Evolutionary conservation across 495 filamentous ascomycete species (phyloP).

Genomic region (Trichocladium antarcticum): DNA sequence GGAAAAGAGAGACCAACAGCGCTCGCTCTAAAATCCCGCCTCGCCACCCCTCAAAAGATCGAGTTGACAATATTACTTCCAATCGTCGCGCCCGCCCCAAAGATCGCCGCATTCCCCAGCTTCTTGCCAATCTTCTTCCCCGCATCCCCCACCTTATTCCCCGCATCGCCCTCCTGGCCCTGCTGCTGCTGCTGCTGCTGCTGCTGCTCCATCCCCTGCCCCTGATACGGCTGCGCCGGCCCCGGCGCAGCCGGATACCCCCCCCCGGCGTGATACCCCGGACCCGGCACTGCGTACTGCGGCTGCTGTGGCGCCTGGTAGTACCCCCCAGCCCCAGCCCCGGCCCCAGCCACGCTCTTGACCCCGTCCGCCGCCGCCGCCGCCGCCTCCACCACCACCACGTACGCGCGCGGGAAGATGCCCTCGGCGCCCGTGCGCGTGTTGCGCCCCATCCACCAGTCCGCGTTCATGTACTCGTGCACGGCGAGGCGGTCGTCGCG

Average conservation of each 20-base stretch:
- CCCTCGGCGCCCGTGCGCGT: conserved; percentile 69
- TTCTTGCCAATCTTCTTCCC: conserved; percentile 74
- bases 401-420: conserved; percentile 84
- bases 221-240: conserved; percentile 25
- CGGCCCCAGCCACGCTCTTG: not conserved
- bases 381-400: conserved; percentile 40
- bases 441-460: conserved; percentile 92
- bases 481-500: conserved; percentile 69
- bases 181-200: conserved; percentile 13
- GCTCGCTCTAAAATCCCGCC: no score
- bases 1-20: no score
- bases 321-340: not conserved
- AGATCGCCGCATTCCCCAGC: conserved; percentile 63
- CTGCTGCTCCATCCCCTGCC: conserved; percentile 30
- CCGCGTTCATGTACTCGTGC: conserved; percentile 81
- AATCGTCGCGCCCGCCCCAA: conserved; percentile 79
- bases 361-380: not conserved
- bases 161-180: conserved; percentile 12
- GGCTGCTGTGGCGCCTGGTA: conserved; percentile 15
- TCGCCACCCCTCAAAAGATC: conserved; percentile 53
- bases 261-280: conserved; percentile 6
- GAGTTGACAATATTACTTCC: conserved; percentile 86
- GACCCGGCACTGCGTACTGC: not conserved
- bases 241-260: conserved; percentile 22
- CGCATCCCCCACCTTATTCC: conserved; percentile 41